Evolutionary conservation across 164 flowering plant genomes (phyloP).

Genomic region (Vitis rupestris): DNA sequence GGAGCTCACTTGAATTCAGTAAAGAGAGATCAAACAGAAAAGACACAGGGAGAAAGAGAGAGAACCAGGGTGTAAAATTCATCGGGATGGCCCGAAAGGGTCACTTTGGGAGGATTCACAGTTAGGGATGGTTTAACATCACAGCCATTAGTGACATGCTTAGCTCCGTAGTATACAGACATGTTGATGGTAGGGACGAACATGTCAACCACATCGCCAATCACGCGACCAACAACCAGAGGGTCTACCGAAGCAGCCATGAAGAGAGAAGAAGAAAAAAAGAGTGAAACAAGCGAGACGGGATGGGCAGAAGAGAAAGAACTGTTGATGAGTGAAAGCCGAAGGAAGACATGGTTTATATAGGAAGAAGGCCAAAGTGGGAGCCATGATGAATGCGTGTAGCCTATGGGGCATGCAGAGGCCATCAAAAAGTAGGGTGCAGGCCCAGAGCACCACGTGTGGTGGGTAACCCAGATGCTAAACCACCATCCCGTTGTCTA

Average conservation of each 20-base stretch:
- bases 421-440: constrained; percentile 18
- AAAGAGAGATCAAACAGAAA: too few relatives aligned
- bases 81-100: constrained; percentile 42
- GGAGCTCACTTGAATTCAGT: too few relatives aligned
- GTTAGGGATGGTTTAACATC: constrained; percentile 66
- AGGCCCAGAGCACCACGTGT: constrained; percentile 17
- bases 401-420: constrained; percentile 32
- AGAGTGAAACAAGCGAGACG: background rate
- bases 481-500: constrained; percentile 7
- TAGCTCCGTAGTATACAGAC: constrained; percentile 52
- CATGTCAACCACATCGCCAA: constrained; percentile 84
- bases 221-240: constrained; percentile 61
- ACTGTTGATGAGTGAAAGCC: background rate
- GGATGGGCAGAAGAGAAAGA: background rate
- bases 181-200: constrained; percentile 56
- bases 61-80: constrained; percentile 57
- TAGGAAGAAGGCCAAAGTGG: background rate
- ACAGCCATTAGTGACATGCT: constrained; percentile 75
- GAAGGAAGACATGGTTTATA: constrained; percentile 4
- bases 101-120: constrained; percentile 44
- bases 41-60: background rate
- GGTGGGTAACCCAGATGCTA: background rate
- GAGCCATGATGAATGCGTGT: constrained; percentile 13
- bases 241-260: constrained; percentile 59
- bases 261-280: background rate